Conservation (phyloP, 108 stramenopile genomes). For the Stephanodiscus triporus region DNA sequence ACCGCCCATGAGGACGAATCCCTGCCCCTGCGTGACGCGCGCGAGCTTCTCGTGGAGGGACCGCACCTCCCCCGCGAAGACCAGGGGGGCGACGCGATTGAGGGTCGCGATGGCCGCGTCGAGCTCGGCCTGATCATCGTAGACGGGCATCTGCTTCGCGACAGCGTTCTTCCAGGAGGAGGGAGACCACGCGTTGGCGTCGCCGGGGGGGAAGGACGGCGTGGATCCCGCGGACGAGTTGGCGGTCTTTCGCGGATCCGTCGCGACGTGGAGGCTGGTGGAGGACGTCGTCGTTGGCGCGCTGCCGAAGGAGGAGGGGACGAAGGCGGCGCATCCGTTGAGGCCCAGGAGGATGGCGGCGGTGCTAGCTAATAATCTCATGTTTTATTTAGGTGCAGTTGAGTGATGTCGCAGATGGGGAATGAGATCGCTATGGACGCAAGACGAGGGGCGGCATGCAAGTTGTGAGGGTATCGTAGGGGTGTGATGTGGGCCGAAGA, state of each 20-base stretch:
- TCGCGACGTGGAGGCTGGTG: slow-evolving; percentile 25
- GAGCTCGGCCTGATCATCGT: slow-evolving; percentile 75
- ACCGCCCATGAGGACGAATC: slow-evolving; percentile 98
- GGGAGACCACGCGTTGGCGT: slow-evolving; percentile 65
- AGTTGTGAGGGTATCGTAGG: too few species aligned
- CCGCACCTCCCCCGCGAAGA: slow-evolving; percentile 93
- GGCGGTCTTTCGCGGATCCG: slow-evolving; percentile 12
- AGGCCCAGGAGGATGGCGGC: slow-evolving; percentile 28
- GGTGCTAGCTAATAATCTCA: slow-evolving; percentile 28
- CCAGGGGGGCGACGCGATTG: slow-evolving; percentile 74
- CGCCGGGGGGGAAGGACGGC: slow-evolving; percentile 30
- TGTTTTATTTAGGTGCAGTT: slow-evolving; percentile 1
- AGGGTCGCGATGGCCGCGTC: slow-evolving; percentile 59
- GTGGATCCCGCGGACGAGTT: slow-evolving; percentile 24
- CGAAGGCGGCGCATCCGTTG: slow-evolving; percentile 30
- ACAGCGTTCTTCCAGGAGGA: slow-evolving; percentile 70
- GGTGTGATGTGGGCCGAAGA: too few species aligned
- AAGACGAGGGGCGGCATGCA: too few species aligned
- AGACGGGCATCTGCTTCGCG: slow-evolving; percentile 84
- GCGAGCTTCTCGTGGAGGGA: slow-evolving; percentile 91
- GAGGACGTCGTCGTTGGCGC: not conserved
- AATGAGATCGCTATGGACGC: too few species aligned
- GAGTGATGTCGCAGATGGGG: too few species aligned
- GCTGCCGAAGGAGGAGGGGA: slow-evolving; percentile 11
- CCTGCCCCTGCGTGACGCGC: slow-evolving; percentile 92